A percentile compares a stretch with the other conserved stretches of the same genome.
phyloP scores from a whole-genome alignment of 75 land plant species.

The Pinus taeda region DNA sequence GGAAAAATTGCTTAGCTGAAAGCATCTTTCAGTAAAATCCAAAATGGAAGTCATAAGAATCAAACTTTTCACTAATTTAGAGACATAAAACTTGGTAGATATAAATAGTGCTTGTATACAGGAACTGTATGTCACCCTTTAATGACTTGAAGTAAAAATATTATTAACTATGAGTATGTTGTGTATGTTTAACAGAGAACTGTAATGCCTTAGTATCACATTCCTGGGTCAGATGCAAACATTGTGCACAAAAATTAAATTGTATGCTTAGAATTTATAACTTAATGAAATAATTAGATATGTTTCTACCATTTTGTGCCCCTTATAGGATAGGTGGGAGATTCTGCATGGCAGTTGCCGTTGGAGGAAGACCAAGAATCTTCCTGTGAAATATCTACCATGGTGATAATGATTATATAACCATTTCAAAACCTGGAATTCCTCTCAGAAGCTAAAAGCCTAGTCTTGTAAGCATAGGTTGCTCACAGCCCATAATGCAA shows the following conservation, averaged over 20 bases:
- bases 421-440: neutral
- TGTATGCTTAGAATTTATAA: neutral
- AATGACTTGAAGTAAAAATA: neutral
- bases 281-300: neutral
- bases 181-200: neutral
- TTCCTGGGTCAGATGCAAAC: neutral
- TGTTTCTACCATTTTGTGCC: neutral
- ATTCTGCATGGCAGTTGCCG: neutral
- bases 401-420: neutral
- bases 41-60: neutral
- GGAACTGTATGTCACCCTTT: neutral
- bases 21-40: neutral
- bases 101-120: neutral
- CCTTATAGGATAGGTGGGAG: neutral
- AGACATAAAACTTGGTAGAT: neutral
- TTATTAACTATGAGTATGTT: neutral
- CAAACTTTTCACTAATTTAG: neutral
- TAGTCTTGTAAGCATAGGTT: neutral
- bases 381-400: neutral
- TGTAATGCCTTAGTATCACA: constrained; percentile 1
- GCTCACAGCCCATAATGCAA: neutral
- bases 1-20: neutral
- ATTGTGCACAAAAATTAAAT: neutral
- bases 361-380: neutral
- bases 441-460: neutral